phyloP scores from a whole-genome alignment of 768 basidiomycete genomes.

The Cyclocybe aegerita region DNA sequence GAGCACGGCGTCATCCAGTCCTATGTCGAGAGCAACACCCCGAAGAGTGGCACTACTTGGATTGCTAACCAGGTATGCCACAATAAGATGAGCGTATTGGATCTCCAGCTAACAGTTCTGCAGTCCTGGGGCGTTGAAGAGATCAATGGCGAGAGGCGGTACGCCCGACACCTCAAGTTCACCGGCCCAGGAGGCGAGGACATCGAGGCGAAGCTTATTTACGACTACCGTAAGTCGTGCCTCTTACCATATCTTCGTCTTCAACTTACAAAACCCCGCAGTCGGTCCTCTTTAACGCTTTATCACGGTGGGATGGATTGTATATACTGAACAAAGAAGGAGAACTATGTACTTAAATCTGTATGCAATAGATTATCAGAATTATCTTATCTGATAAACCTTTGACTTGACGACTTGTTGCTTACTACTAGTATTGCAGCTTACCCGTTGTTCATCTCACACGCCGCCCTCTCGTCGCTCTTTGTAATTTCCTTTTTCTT shows the following conservation, averaged over 20 bases:
- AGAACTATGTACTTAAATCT: no score
- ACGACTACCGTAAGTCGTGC: slow-evolving; percentile 61
- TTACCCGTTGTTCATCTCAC: neutral
- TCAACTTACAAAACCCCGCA: neutral
- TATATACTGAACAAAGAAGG: no score
- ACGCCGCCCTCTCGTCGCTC: neutral
- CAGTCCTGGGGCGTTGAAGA: slow-evolving; percentile 67
- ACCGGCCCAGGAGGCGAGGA: slow-evolving; percentile 58
- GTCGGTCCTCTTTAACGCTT: slow-evolving; percentile 12
- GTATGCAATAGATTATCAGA: no score
- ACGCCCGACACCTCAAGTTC: slow-evolving; percentile 62
- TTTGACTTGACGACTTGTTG: neutral
- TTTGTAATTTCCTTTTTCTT: neutral
- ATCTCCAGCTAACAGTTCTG: slow-evolving; percentile 31
- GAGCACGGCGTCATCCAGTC: slow-evolving; percentile 46
- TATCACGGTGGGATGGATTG: no score
- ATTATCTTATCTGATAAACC: slow-evolving; percentile 5
- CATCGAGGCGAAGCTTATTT: slow-evolving; percentile 56
- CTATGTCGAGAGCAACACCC: slow-evolving; percentile 57
- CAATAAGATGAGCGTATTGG: slow-evolving; percentile 41
- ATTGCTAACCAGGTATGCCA: slow-evolving; percentile 57
- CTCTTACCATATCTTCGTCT: no score
- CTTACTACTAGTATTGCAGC: no score
- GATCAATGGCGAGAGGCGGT: slow-evolving; percentile 57
- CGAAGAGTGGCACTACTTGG: slow-evolving; percentile 63